Evolutionary conservation across 371 early-diverging fungal genomes (phyloP), one percentile per base, ranked within the genome.

Genomic region (Coemansia sp.): DNA sequence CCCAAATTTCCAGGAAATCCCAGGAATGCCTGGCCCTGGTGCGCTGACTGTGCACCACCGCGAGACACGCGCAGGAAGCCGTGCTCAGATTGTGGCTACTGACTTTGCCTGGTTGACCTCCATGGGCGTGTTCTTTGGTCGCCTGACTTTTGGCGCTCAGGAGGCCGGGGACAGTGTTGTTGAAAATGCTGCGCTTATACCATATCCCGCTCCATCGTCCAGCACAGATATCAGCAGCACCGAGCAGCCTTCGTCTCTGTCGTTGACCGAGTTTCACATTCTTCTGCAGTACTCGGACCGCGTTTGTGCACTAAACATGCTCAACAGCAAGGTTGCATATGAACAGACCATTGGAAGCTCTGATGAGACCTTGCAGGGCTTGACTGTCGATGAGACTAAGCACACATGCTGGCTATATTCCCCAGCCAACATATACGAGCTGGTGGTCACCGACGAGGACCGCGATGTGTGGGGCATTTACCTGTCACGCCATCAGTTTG

Each of bases 381-480:
- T 94, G 79, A 81, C 85, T 0, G 85, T 89, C 1, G 98, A 97
- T 69, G 81, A 84, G 37, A 75, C 84, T 10, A 90, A 90, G 65
- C 84, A 85, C 56, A 95, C 97, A 0, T 92, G 86, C 68, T 97
- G 98, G 98, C 83, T 94, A 22, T 90, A 84, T 52, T 94, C 95
- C 2, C 86, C 85, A 4, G 63, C 75, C 14, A 80, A 89, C 2
- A 87, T 97, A 45, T 92, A 88, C 66, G 97, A 97, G 76, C 82
- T 97, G 10, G 84, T 92, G 16, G 85, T 94, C 42, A 87, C 87
- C 1, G 89, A 92, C 52, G 97, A 98, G 77, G 94, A 93, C 60
- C 86, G 95, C 4, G 89, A 97, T 69, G 89, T 95, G 3, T 98
- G 98, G 98, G 84, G 86, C 18, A 80, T 94, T 0, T 94, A 90